phyloP scores from a whole-genome alignment of 805 yeast species.

The Suhomyces prunicola region DNA sequence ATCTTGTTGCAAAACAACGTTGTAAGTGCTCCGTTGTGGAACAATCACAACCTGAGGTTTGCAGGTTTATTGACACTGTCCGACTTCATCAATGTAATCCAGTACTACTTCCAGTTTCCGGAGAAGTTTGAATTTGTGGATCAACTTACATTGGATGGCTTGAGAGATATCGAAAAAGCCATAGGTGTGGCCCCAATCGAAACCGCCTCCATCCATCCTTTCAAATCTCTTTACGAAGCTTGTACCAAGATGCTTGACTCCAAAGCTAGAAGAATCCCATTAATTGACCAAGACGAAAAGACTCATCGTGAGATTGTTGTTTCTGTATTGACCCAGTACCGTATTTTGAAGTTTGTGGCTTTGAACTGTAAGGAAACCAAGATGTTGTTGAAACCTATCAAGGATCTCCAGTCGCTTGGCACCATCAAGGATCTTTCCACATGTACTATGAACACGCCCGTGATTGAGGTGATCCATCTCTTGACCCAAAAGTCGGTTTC shows the following conservation, averaged over 20 bases:
- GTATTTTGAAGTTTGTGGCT: conserved; percentile 92
- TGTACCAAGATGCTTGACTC: conserved; percentile 87
- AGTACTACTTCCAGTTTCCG: conserved; percentile 86
- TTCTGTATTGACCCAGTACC: conserved; percentile 90
- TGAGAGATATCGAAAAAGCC: conserved; percentile 81
- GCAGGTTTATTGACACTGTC: conserved; percentile 91
- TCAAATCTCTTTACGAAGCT: conserved; percentile 84
- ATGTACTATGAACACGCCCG: conserved; percentile 88
- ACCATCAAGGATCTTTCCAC: conserved; percentile 56
- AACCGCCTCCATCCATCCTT: conserved; percentile 85
- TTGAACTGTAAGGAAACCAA: conserved; percentile 93
- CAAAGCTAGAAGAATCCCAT: conserved; percentile 88
- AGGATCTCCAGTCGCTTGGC: conserved; percentile 65
- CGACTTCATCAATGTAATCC: conserved; percentile 93
- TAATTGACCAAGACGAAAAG: conserved; percentile 90
- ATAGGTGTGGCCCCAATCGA: conserved; percentile 86
- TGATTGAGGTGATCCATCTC: conserved; percentile 84
- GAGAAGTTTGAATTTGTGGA: conserved; percentile 87
- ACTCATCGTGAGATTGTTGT: conserved; percentile 93
- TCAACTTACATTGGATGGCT: conserved; percentile 76
- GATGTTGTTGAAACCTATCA: conserved; percentile 72
- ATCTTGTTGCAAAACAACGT: conserved; percentile 89
- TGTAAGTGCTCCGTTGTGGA: conserved; percentile 97
- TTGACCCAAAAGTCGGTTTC: conserved; percentile 79
- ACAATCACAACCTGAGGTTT: conserved; percentile 80